Conservation (phyloP, 352 stramenopile species). For the Globisporangium camurandrum region DNA sequence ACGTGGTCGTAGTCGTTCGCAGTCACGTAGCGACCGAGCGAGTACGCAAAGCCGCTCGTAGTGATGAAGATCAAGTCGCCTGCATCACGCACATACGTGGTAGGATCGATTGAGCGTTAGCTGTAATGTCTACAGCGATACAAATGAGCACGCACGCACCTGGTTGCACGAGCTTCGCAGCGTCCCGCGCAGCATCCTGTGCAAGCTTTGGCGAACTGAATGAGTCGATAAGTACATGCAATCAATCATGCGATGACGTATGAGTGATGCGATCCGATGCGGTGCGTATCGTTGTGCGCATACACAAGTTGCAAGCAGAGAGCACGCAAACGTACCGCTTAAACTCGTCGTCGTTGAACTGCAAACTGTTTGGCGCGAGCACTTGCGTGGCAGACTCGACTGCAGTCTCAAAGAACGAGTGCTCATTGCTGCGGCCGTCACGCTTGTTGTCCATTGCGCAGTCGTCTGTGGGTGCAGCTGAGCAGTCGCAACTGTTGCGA, state of each 20-base stretch:
- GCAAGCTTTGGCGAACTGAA: constrained; percentile 48
- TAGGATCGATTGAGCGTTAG: no score
- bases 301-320: neutral
- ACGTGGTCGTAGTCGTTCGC: constrained; percentile 74
- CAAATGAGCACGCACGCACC: constrained; percentile 17
- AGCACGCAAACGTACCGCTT: constrained; percentile 32
- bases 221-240: neutral
- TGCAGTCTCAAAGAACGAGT: constrained; percentile 22
- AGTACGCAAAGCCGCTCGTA: constrained; percentile 63
- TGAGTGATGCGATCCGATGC: no score
- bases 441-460: neutral
- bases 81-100: constrained; percentile 12
- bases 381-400: constrained; percentile 38
- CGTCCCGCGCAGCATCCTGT: constrained; percentile 47
- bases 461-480: neutral
- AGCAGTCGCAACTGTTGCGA: neutral
- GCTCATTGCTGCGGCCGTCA: constrained; percentile 1
- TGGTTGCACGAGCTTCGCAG: constrained; percentile 52
- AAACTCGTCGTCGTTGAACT: constrained; percentile 73
- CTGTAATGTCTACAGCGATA: neutral
- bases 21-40: constrained; percentile 45
- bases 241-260: no score
- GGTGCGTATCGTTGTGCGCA: no score
- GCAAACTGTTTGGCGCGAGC: constrained; percentile 60
- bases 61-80: constrained; percentile 80